A percentile compares a stretch with the other conserved stretches of the same genome.
Conservation (phyloP, 805 yeast species). For the Lachancea kluyveri region DNA sequence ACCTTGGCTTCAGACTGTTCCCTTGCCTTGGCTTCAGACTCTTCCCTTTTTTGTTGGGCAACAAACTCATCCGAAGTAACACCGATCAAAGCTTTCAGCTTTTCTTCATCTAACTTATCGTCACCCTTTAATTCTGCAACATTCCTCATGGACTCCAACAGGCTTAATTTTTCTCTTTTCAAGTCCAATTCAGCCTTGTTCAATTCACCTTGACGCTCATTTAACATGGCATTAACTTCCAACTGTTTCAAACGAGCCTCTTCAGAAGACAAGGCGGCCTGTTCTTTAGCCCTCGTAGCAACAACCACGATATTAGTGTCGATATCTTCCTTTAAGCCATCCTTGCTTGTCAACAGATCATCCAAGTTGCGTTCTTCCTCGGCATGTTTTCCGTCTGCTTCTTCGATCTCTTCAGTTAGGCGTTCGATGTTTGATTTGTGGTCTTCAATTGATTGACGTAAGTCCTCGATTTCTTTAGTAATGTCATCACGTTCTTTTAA, state of each 20-base stretch:
- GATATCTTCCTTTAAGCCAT: slow-evolving; percentile 19
- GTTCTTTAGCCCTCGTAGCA: slow-evolving; percentile 32
- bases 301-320: slow-evolving; percentile 19
- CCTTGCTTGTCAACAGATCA: slow-evolving; percentile 29
- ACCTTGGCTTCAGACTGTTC: slow-evolving; percentile 12
- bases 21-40: slow-evolving; percentile 9
- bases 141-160: slow-evolving; percentile 32
- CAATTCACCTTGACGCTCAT: slow-evolving; percentile 33
- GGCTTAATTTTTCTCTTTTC: slow-evolving; percentile 31
- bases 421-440: slow-evolving; percentile 32
- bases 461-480: slow-evolving; percentile 38
- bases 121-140: slow-evolving; percentile 35
- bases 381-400: slow-evolving; percentile 23
- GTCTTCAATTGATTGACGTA: slow-evolving; percentile 30
- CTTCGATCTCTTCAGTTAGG: slow-evolving; percentile 29
- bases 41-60: slow-evolving; percentile 12
- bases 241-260: slow-evolving; percentile 34
- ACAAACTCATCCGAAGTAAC: slow-evolving; percentile 27
- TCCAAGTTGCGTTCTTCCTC: slow-evolving; percentile 29
- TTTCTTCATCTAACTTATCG: slow-evolving; percentile 26
- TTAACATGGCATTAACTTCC: slow-evolving; percentile 33
- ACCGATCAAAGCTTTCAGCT: slow-evolving; percentile 28
- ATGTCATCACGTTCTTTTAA: slow-evolving; percentile 32
- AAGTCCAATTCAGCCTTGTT: slow-evolving; percentile 31
- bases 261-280: slow-evolving; percentile 29